phyloP scores from a whole-genome alignment of 768 basidiomycete genomes.

The Podaxis sp. region DNA sequence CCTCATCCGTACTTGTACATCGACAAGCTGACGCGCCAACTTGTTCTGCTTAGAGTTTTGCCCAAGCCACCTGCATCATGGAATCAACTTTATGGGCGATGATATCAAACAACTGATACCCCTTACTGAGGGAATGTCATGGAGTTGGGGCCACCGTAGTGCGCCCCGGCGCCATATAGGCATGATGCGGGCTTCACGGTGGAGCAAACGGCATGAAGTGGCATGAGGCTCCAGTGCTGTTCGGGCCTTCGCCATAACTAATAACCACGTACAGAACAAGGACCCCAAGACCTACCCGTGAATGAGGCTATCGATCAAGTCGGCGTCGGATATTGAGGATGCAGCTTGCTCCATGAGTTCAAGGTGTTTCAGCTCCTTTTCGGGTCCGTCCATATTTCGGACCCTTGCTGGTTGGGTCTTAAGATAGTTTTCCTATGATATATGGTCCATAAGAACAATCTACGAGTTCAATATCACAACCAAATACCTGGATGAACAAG shows the following conservation, averaged over 20 bases:
- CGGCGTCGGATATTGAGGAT: conserved; percentile 90
- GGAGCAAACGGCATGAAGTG: conserved; percentile 87
- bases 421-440: conserved; percentile 83
- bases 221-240: conserved; percentile 96
- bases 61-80: conserved; percentile 77
- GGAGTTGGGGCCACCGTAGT: conserved; percentile 61
- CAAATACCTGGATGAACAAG: conserved; percentile 81
- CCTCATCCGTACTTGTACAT: conserved; percentile 95
- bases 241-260: conserved; percentile 55
- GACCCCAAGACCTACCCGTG: conserved; percentile 60
- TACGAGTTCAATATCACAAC: neutral
- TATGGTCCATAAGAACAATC: neutral
- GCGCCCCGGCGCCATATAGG: conserved; percentile 68
- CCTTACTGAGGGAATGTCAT: conserved; percentile 84
- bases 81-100: neutral
- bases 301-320: conserved; percentile 89
- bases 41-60: conserved; percentile 94
- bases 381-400: conserved; percentile 56
- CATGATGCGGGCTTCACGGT: conserved; percentile 84
- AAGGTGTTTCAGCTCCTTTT: conserved; percentile 65
- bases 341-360: conserved; percentile 84
- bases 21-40: conserved; percentile 72
- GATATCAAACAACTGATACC: conserved; percentile 1
- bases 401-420: conserved; percentile 70
- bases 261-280: conserved; percentile 3